These are phyloP conservation scores for Pulveroboletus sp. DNA, from an alignment of 768 basidiomycete genomes.

Conservation along the genomic window DNA sequence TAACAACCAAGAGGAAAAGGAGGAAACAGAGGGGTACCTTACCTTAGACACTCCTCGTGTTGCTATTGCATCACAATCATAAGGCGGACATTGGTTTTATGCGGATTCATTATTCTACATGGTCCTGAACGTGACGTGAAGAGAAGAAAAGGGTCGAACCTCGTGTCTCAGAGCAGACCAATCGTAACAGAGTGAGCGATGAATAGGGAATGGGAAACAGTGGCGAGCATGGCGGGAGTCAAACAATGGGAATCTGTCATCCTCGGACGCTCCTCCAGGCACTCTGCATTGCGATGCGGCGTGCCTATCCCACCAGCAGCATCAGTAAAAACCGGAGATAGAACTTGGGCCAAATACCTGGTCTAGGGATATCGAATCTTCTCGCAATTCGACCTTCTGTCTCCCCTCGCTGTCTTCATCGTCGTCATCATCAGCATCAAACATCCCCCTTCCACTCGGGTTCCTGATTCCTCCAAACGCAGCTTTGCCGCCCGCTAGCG, in stretches of 20 bases:
- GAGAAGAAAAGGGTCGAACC: constrained; percentile 7
- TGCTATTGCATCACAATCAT: not conserved
- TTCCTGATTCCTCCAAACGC: constrained; percentile 77
- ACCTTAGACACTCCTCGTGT: constrained; percentile 1
- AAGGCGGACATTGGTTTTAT: constrained; percentile 6
- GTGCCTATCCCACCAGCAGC: constrained; percentile 45
- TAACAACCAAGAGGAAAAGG: constrained; percentile 9
- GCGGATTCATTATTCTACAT: constrained; percentile 25
- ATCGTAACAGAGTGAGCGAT: constrained; percentile 7
- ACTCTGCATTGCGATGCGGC: constrained; percentile 84
- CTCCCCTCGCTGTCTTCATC: constrained; percentile 58
- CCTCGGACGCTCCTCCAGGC: constrained; percentile 74
- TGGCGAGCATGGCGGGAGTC: constrained; percentile 1
- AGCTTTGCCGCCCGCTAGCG: constrained; percentile 72
- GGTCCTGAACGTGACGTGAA: constrained; percentile 14
- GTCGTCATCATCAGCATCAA: constrained; percentile 71
- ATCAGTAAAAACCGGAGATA: constrained; percentile 2
- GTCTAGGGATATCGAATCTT: constrained; percentile 86
- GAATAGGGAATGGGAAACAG: not conserved
- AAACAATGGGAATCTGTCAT: constrained; percentile 29
- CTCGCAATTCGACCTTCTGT: constrained; percentile 72
- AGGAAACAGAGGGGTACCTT: constrained; percentile 18
- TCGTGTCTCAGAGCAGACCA: constrained; percentile 9
- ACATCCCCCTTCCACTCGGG: constrained; percentile 31
- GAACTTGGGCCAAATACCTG: constrained; percentile 52